phyloP scores from a whole-genome alignment of 805 yeast genomes.

The Henningerozyma blattae region DNA sequence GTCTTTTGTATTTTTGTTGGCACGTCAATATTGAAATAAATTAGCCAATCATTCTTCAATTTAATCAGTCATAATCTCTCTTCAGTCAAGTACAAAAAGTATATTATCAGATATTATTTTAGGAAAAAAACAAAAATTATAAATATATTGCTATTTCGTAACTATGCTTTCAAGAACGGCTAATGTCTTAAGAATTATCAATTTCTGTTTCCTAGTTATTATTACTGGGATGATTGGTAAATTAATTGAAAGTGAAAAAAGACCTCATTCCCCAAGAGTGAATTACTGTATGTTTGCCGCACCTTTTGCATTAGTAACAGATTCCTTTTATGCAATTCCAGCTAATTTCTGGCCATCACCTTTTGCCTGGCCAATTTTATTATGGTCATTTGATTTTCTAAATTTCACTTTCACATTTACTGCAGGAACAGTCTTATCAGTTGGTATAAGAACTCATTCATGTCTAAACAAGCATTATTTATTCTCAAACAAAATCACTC shows the following conservation, averaged over 20 bases:
- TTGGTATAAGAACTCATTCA: slow-evolving; percentile 73
- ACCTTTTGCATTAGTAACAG: slow-evolving; percentile 71
- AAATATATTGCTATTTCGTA: neutral
- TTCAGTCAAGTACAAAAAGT: no score
- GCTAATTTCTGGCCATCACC: slow-evolving; percentile 62
- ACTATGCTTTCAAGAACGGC: slow-evolving; percentile 62
- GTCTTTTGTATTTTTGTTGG: no score
- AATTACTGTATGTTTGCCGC: slow-evolving; percentile 81
- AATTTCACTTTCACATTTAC: slow-evolving; percentile 86
- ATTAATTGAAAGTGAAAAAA: slow-evolving; percentile 51
- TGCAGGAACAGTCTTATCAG: slow-evolving; percentile 90
- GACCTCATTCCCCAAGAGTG: slow-evolving; percentile 53
- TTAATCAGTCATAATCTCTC: no score
- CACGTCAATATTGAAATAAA: no score
- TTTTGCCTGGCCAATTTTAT: slow-evolving; percentile 69
- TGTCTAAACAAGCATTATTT: slow-evolving; percentile 62
- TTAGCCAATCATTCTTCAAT: no score
- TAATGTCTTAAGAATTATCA: slow-evolving; percentile 55
- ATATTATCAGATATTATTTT: no score
- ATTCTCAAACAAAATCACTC: slow-evolving; percentile 51
- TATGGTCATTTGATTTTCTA: slow-evolving; percentile 68
- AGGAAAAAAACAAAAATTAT: neutral
- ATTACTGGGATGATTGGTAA: slow-evolving; percentile 82
- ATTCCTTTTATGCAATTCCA: slow-evolving; percentile 61
- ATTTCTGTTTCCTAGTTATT: slow-evolving; percentile 66